Conservation (phyloP, 805 yeast species). For the Nakazawaea sp. region DNA sequence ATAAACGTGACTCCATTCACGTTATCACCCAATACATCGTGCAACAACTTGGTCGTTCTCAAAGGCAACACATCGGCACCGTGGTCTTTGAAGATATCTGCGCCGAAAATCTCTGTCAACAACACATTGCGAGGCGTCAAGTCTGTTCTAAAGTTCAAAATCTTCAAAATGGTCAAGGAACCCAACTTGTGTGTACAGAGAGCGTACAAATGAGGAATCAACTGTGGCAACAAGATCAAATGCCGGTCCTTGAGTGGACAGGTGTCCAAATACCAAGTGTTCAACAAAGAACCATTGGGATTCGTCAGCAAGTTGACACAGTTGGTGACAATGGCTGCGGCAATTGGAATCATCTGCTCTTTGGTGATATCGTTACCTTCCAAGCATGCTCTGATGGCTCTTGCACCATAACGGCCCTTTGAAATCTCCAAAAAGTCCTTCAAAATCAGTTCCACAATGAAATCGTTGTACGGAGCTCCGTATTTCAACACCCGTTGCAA, state of each 20-base stretch:
- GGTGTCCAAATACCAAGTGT: slow-evolving; percentile 94
- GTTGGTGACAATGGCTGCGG: slow-evolving; percentile 71
- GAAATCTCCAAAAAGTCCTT: slow-evolving; percentile 75
- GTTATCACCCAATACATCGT: slow-evolving; percentile 57
- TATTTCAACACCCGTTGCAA: slow-evolving; percentile 90
- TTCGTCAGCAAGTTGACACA: slow-evolving; percentile 76
- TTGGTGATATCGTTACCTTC: slow-evolving; percentile 66
- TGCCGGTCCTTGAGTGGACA: slow-evolving; percentile 62
- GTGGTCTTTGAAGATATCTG: slow-evolving; percentile 1
- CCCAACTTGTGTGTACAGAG: slow-evolving; percentile 81
- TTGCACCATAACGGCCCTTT: slow-evolving; percentile 87
- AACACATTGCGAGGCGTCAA: slow-evolving; percentile 53
- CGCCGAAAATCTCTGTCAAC: slow-evolving; percentile 60
- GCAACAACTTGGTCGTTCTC: slow-evolving; percentile 41
- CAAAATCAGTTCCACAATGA: slow-evolving; percentile 77
- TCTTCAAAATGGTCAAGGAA: slow-evolving; percentile 71
- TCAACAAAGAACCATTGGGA: slow-evolving; percentile 79
- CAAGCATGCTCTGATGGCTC: slow-evolving; percentile 89
- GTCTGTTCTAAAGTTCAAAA: slow-evolving; percentile 65
- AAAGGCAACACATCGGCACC: not conserved
- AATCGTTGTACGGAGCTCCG: slow-evolving; percentile 83
- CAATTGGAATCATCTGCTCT: slow-evolving; percentile 66
- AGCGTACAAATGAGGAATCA: slow-evolving; percentile 54
- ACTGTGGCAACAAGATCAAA: slow-evolving; percentile 52
- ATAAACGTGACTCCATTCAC: slow-evolving; percentile 71